Conservation (phyloP, 768 basidiomycete genomes). For the Mycena belliarum region DNA sequence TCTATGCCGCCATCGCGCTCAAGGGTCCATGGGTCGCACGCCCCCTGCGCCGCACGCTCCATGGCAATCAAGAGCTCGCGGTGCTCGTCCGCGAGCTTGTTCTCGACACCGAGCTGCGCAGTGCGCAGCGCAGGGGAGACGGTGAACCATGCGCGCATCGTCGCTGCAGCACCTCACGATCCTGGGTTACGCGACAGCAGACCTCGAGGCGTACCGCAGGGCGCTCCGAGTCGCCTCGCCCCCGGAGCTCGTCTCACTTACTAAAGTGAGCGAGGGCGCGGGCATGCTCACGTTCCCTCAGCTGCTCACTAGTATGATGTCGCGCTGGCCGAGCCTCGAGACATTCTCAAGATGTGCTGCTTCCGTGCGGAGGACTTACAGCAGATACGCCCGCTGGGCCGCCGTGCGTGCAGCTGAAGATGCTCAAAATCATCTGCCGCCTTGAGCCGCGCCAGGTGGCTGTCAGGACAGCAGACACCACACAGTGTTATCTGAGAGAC, state of each 20-base stretch:
- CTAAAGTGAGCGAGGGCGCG: constrained; percentile 12
- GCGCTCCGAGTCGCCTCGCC: constrained; percentile 4
- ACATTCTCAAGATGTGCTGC: constrained; percentile 7
- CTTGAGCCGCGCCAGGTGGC: constrained; percentile 5
- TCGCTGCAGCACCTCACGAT: constrained; percentile 16
- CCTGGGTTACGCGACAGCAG: constrained; percentile 7
- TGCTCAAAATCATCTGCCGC: constrained; percentile 15
- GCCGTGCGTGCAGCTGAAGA: neutral
- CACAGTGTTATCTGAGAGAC: no score
- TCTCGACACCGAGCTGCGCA: constrained; percentile 15
- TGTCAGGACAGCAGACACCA: no score
- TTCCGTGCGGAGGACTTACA: neutral
- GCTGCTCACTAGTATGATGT: constrained; percentile 8
- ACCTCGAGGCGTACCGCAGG: neutral
- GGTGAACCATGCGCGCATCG: constrained; percentile 7
- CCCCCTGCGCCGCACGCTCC: neutral
- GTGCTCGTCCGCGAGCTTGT: constrained; percentile 7
- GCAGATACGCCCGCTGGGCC: neutral
- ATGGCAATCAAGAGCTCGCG: neutral
- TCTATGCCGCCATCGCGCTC: constrained; percentile 8
- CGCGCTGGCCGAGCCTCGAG: constrained; percentile 11
- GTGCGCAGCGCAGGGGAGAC: constrained; percentile 9
- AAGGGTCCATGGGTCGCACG: constrained; percentile 10
- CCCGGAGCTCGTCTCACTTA: neutral
- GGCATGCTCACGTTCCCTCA: constrained; percentile 14